phyloP scores from a whole-genome alignment of 148 eudicot genomes.

The Cornus suecica region DNA sequence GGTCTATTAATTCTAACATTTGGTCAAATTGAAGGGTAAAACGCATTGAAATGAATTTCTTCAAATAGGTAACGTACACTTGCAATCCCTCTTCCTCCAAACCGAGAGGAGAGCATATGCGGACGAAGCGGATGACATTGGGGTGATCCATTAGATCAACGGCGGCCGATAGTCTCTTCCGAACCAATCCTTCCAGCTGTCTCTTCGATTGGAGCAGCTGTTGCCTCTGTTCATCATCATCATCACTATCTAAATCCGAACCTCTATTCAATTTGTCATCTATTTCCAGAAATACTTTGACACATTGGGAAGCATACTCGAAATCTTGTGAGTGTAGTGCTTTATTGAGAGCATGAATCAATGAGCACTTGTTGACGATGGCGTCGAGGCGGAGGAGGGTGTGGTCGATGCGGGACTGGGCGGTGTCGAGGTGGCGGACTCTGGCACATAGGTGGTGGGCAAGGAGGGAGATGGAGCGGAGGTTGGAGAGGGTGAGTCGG shows the following conservation, averaged over 20 bases:
- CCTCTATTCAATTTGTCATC: slow-evolving; percentile 63
- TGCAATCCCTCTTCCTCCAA: slow-evolving; percentile 90
- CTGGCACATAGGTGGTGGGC: slow-evolving; percentile 74
- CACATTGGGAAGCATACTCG: slow-evolving; percentile 56
- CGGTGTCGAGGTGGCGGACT: slow-evolving; percentile 85
- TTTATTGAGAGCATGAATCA: slow-evolving; percentile 59
- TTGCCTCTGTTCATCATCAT: too few species aligned
- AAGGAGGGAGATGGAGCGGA: slow-evolving; percentile 56
- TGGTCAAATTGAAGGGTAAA: slow-evolving; percentile 80
- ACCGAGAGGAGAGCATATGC: slow-evolving; percentile 59
- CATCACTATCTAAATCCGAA: slow-evolving; percentile 39
- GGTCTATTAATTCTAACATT: slow-evolving; percentile 60
- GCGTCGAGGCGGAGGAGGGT: slow-evolving; percentile 79
- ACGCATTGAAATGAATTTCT: slow-evolving; percentile 74
- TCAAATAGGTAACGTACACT: slow-evolving; percentile 75
- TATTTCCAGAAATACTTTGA: slow-evolving; percentile 65
- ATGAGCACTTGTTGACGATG: slow-evolving; percentile 51
- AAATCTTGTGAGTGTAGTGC: slow-evolving; percentile 57
- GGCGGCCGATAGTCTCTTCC: slow-evolving; percentile 47
- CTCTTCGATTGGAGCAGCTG: slow-evolving; percentile 60
- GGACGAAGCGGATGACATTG: slow-evolving; percentile 52
- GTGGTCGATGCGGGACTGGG: slow-evolving; percentile 69
- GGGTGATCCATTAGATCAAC: slow-evolving; percentile 75
- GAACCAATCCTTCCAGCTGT: slow-evolving; percentile 60
- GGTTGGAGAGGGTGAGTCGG: slow-evolving; percentile 72